Conservation (phyloP, 306 rosid genomes). For the Citrullus colocynthis region DNA sequence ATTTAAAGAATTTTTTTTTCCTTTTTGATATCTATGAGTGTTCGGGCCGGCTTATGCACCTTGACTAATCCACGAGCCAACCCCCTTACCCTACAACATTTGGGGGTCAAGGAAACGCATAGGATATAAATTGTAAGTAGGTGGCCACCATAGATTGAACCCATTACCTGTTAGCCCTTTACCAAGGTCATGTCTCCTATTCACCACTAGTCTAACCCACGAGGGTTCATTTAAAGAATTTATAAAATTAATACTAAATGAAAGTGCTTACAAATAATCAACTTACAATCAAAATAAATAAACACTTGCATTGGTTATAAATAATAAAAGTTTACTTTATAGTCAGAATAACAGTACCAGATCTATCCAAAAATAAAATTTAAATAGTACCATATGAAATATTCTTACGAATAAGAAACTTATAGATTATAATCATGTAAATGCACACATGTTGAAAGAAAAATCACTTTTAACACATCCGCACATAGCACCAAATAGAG, state of each 20-base stretch:
- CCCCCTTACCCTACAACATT: no score
- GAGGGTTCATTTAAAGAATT: no score
- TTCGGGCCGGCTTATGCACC: no score
- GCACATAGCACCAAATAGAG: background rate
- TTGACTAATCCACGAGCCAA: no score
- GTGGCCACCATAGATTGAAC: no score
- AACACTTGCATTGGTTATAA: background rate
- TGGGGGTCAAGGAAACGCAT: no score
- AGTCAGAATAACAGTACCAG: background rate
- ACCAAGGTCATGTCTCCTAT: no score
- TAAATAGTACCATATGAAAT: background rate
- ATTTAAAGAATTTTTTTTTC: background rate
- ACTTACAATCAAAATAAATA: background rate
- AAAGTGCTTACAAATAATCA: background rate
- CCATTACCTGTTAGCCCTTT: no score
- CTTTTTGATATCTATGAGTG: no score
- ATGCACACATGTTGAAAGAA: background rate
- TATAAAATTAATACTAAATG: background rate
- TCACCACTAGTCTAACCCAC: no score
- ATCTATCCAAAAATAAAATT: background rate
- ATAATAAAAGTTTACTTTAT: background rate
- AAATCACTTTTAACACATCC: background rate
- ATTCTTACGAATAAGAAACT: background rate
- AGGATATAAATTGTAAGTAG: no score
- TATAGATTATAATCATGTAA: background rate